Conservation (phyloP, 441 rosid species). For the Gossypium lobatum region DNA sequence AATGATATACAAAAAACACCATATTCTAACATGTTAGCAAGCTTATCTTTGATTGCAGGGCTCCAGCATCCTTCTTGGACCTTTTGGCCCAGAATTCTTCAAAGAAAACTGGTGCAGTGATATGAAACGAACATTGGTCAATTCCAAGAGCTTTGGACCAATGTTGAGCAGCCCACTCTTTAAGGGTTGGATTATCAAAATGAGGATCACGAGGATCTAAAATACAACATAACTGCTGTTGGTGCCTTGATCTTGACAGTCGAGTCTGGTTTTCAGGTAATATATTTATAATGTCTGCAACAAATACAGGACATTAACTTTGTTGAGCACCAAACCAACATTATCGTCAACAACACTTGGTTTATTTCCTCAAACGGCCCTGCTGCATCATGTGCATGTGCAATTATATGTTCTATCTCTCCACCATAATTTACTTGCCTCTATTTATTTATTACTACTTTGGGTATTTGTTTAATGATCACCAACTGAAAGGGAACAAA, state of each 20-base stretch:
- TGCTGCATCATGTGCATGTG: background rate
- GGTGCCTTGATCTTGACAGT: too few relatives aligned
- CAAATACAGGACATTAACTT: background rate
- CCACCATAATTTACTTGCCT: background rate
- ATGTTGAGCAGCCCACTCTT: too few relatives aligned
- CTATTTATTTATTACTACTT: background rate
- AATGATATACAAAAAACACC: background rate
- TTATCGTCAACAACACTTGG: background rate
- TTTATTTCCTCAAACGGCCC: background rate
- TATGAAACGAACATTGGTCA: slow-evolving; percentile 35
- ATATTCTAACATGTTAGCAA: slow-evolving; percentile 11
- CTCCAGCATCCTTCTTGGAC: slow-evolving; percentile 65
- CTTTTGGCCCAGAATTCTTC: slow-evolving; percentile 71
- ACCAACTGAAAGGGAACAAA: background rate
- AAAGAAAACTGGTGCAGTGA: slow-evolving; percentile 83
- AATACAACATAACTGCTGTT: too few relatives aligned
- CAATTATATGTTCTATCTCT: background rate
- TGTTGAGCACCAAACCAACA: background rate
- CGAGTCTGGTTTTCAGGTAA: background rate
- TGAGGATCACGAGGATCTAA: too few relatives aligned
- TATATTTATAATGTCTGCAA: background rate
- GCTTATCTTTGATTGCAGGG: slow-evolving; percentile 47
- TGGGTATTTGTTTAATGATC: background rate
- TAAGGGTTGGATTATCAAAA: too few relatives aligned
- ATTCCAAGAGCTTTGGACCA: too few relatives aligned